Evolutionary conservation across 495 filamentous ascomycete species (phyloP).

Genomic region (Podospora fimiseda): DNA sequence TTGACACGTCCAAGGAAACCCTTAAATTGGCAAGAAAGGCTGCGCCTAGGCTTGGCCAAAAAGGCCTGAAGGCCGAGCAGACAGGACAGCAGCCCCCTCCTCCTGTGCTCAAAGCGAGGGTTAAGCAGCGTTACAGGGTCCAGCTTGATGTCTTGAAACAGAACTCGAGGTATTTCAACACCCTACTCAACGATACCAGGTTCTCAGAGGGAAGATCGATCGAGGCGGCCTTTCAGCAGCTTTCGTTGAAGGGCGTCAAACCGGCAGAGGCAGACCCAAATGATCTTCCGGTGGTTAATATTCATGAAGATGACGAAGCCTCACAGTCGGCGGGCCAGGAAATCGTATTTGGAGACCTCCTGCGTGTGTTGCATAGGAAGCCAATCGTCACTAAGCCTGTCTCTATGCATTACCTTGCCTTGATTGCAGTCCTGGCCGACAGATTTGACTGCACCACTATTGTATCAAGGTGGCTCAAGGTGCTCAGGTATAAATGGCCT

Average conservation of each 20-base stretch:
- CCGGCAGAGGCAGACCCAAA: conserved; percentile 39
- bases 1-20: conserved; percentile 44
- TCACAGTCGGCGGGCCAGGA: conserved; percentile 45
- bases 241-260: conserved; percentile 35
- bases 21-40: conserved; percentile 14
- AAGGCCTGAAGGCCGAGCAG: conserved; percentile 14
- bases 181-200: conserved; percentile 42
- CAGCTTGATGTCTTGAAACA: conserved; percentile 32
- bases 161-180: conserved; percentile 54
- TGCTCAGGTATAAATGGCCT: conserved; percentile 44
- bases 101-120: conserved; percentile 26
- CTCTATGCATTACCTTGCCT: conserved; percentile 49
- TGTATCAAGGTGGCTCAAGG: conserved; percentile 41
- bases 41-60: conserved; percentile 10
- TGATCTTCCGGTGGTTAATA: conserved; percentile 48
- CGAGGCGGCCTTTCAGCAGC: conserved; percentile 32
- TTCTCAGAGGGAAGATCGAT: conserved; percentile 49
- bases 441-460: conserved; percentile 50
- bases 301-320: conserved; percentile 54
- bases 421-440: conserved; percentile 62
- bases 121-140: conserved; percentile 34
- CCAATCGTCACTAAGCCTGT: conserved; percentile 31
- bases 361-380: conserved; percentile 50
- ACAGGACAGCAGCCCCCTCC: conserved; percentile 16
- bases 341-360: conserved; percentile 48